These are phyloP conservation scores for Tetradesmus obliquus DNA, from an alignment of 139 green algal species.

Conservation along the genomic window DNA sequence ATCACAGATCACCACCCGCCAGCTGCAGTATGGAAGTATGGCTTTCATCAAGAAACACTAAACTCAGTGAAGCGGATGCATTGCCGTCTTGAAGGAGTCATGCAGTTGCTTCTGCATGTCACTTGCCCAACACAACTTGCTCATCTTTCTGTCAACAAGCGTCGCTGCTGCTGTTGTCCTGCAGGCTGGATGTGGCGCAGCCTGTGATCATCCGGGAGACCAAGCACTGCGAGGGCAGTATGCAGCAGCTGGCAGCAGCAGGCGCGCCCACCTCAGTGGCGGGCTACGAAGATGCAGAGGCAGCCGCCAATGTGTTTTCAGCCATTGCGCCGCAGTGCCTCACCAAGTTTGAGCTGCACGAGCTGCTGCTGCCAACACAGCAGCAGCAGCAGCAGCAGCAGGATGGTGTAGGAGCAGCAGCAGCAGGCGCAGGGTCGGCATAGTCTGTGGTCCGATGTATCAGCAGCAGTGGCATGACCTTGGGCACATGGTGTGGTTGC, in stretches of 20 bases:
- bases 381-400: neutral
- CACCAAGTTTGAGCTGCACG: conserved; percentile 57
- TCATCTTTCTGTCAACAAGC: neutral
- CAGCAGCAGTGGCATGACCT: neutral
- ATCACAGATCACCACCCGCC: no score
- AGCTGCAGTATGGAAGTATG: no score
- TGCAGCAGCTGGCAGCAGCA: conserved; percentile 60
- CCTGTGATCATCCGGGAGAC: conserved; percentile 60
- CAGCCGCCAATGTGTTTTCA: conserved; percentile 58
- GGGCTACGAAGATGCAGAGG: conserved; percentile 75
- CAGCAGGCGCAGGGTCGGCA: neutral
- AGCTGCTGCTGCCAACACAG: conserved; percentile 53
- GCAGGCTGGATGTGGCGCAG: neutral
- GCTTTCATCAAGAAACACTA: no score
- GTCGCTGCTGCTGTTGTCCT: conserved; percentile 42
- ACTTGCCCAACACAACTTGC: neutral
- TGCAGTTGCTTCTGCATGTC: neutral
- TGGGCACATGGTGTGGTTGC: neutral
- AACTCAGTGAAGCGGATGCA: no score
- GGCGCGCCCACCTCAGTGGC: conserved; percentile 66
- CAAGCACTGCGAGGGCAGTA: conserved; percentile 74
- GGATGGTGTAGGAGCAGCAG: neutral
- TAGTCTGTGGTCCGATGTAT: neutral
- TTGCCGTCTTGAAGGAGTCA: neutral
- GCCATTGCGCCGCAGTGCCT: conserved; percentile 77